phyloP scores from a whole-genome alignment of 23 red algal species.

The Gracilaria gracilis region DNA sequence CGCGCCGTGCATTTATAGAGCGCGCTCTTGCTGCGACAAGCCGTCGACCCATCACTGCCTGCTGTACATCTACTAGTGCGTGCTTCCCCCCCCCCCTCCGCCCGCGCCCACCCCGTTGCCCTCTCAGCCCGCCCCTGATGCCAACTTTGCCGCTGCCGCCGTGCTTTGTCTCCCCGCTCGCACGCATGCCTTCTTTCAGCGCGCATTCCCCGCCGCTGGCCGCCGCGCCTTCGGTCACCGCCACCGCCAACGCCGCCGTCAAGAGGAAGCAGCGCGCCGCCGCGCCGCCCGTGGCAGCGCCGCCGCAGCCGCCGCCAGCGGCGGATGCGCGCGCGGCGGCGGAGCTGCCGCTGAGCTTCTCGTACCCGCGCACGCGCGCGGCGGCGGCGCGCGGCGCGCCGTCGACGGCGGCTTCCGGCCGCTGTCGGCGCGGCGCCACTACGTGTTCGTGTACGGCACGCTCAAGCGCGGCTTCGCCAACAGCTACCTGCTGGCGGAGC shows the following conservation, averaged over 20 bases:
- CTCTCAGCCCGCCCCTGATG: no score
- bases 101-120: no score
- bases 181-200: no score
- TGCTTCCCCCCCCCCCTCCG: no score
- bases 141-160: no score
- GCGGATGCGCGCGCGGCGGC: not conserved
- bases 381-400: not conserved
- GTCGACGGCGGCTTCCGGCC: not conserved
- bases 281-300: not conserved
- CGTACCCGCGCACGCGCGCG: not conserved
- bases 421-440: not conserved
- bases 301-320: not conserved
- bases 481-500: constrained; percentile 58
- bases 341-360: not conserved
- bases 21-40: no score
- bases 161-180: no score
- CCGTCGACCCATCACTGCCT: no score
- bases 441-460: constrained; percentile 96
- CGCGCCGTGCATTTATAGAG: no score
- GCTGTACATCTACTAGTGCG: no score
- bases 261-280: no score
- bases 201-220: not conserved
- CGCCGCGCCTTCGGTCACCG: not conserved
- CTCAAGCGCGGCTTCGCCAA: constrained; percentile 93
- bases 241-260: not conserved